These are phyloP conservation scores for Lasiosphaeria ovina DNA, from an alignment of 495 filamentous ascomycete species.

Conservation along the genomic window DNA sequence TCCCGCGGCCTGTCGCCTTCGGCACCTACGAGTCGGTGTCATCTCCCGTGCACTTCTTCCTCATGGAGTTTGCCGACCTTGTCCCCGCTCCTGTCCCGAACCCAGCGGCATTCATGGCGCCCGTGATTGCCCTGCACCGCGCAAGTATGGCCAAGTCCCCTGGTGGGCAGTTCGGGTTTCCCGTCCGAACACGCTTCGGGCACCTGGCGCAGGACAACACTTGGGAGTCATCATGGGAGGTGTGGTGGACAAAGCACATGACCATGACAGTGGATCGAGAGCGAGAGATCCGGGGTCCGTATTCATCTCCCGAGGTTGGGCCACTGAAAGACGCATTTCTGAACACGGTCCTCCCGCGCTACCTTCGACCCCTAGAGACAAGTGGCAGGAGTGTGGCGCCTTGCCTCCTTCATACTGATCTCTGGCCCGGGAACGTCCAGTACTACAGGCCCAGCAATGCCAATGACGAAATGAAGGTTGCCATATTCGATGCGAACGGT, in stretches of 20 bases:
- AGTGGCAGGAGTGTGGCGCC: neutral
- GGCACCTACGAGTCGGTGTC: neutral
- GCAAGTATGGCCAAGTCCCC: neutral
- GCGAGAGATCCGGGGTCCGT: neutral
- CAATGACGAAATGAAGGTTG: neutral
- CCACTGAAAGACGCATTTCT: neutral
- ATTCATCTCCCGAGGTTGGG: neutral
- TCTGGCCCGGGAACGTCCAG: neutral
- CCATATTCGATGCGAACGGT: neutral
- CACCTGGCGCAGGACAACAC: neutral
- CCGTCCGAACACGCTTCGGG: neutral
- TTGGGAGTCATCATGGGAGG: neutral
- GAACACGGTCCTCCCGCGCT: neutral
- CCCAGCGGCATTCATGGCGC: neutral
- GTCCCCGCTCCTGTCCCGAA: neutral
- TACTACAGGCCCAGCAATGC: too few species aligned
- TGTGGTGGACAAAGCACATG: neutral
- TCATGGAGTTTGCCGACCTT: neutral
- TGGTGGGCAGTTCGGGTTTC: neutral
- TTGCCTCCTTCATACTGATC: neutral
- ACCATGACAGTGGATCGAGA: neutral
- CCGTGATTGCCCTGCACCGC: neutral
- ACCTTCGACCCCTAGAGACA: neutral
- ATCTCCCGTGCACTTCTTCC: neutral
- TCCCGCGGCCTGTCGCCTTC: neutral